Evolutionary conservation across 495 filamentous ascomycete species (phyloP).

Genomic region (Xylaria venustula): DNA sequence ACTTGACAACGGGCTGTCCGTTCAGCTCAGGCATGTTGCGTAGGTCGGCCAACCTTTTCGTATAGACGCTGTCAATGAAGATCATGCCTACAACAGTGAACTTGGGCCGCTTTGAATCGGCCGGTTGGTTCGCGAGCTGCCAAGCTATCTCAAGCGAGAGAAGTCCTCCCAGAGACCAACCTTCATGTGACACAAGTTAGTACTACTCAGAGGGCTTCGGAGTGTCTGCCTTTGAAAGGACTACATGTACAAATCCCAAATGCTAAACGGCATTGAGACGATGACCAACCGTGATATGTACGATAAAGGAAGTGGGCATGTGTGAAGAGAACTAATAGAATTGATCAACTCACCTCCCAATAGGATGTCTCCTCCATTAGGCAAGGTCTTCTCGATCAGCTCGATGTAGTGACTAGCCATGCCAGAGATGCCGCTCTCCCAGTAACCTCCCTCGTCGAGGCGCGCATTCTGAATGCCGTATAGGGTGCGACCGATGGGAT

Average conservation of each 20-base stretch:
- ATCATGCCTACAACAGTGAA: slow-evolving; percentile 39
- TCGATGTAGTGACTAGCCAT: slow-evolving; percentile 31
- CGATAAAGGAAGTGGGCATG: too few species aligned
- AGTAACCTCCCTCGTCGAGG: slow-evolving; percentile 31
- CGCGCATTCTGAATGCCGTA: slow-evolving; percentile 38
- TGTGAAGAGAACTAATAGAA: neutral
- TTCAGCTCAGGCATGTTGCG: neutral
- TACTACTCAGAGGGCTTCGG: neutral
- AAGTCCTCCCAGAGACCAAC: slow-evolving; percentile 48
- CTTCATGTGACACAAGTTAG: slow-evolving; percentile 19
- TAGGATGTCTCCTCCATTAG: slow-evolving; percentile 34
- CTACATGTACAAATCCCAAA: too few species aligned
- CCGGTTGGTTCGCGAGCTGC: slow-evolving; percentile 24
- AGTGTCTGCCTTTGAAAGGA: neutral
- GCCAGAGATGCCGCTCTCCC: slow-evolving; percentile 30
- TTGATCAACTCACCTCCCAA: slow-evolving; percentile 3
- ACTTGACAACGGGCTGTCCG: slow-evolving; percentile 21
- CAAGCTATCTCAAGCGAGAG: slow-evolving; percentile 40
- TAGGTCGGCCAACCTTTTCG: slow-evolving; percentile 16
- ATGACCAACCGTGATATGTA: too few species aligned
- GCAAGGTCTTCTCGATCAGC: slow-evolving; percentile 28
- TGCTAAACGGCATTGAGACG: too few species aligned
- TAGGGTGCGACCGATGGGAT: slow-evolving; percentile 27
- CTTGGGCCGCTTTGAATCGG: slow-evolving; percentile 14
- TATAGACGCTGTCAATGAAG: slow-evolving; percentile 45